These are phyloP conservation scores for Neonectria ditissima DNA, from an alignment of 2,329 filamentous ascomycete species.

Conservation along the genomic window DNA sequence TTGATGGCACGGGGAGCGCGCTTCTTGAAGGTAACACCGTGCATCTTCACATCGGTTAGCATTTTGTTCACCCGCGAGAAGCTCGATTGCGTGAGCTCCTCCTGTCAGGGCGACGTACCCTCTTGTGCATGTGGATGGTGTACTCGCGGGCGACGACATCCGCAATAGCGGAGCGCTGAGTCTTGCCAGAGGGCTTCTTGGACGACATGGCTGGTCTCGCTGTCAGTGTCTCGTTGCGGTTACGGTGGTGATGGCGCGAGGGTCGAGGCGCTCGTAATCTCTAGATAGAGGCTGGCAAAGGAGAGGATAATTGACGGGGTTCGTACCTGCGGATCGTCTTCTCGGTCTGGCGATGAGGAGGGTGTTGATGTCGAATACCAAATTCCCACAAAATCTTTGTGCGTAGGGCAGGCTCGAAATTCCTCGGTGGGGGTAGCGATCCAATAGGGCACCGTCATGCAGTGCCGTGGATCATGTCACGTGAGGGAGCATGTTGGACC, in stretches of 20 bases:
- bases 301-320: constrained; percentile 37
- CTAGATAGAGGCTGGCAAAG: constrained; percentile 33
- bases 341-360: constrained; percentile 54
- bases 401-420: constrained; percentile 56
- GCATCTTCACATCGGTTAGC: constrained; percentile 71
- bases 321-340: constrained; percentile 59
- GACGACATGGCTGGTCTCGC: constrained; percentile 56
- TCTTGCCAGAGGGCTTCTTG: constrained; percentile 55
- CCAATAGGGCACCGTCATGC: constrained; percentile 48
- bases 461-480: constrained; percentile 36
- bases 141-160: constrained; percentile 99
- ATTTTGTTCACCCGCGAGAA: constrained; percentile 23
- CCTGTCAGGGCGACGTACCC: constrained; percentile 56
- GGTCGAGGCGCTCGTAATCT: constrained; percentile 39
- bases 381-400: constrained; percentile 58
- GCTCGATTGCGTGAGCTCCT: constrained; percentile 29
- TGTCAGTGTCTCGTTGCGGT: constrained; percentile 45
- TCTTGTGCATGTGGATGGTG: constrained; percentile 99
- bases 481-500: constrained; percentile 35
- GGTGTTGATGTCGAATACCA: constrained; percentile 51
- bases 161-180: constrained; percentile 91
- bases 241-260: constrained; percentile 27
- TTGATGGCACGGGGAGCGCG: constrained; percentile 98
- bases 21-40: constrained; percentile 99
- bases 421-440: constrained; percentile 50